A percentile compares a stretch with the other conserved stretches of the same genome.
phyloP scores from a whole-genome alignment of 148 eudicot species.

The Gaultheria prostrata region DNA sequence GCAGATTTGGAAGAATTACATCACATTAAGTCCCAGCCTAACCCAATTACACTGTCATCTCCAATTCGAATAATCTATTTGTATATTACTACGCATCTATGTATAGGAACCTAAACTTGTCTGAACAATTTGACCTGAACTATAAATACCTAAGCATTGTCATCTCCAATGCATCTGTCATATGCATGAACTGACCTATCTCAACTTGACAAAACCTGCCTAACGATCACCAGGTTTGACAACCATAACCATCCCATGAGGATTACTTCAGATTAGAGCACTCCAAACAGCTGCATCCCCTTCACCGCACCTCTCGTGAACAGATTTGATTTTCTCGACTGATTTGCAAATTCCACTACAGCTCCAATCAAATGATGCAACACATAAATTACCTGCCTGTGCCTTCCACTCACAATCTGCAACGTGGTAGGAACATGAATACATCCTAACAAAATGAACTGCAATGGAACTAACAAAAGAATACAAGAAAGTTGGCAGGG shows the following conservation, averaged over 20 bases:
- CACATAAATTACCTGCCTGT: conserved; percentile 67
- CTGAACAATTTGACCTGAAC: background rate
- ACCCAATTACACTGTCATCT: background rate
- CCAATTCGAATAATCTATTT: background rate
- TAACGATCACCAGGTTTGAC: background rate
- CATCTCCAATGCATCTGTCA: background rate
- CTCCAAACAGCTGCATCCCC: conserved; percentile 64
- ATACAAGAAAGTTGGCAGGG: background rate
- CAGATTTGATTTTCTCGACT: conserved; percentile 62
- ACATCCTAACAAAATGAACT: background rate
- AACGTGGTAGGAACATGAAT: conserved; percentile 11
- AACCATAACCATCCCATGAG: background rate
- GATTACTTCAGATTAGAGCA: conserved; percentile 32
- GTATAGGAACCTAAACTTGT: background rate
- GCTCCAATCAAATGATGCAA: conserved; percentile 78
- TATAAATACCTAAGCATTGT: background rate
- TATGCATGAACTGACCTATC: background rate
- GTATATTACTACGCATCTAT: background rate
- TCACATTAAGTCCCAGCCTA: background rate
- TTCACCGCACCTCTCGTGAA: conserved; percentile 70
- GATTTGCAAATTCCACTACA: conserved; percentile 86
- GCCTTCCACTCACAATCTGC: conserved; percentile 81
- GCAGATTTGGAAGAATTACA: background rate
- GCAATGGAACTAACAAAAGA: background rate
- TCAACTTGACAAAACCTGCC: conserved; percentile 1